Percentiles rank a stretch among this genome's conserved stretches.
Conservation (phyloP, 257 asterid species). For the Nicotiana knightiana region DNA sequence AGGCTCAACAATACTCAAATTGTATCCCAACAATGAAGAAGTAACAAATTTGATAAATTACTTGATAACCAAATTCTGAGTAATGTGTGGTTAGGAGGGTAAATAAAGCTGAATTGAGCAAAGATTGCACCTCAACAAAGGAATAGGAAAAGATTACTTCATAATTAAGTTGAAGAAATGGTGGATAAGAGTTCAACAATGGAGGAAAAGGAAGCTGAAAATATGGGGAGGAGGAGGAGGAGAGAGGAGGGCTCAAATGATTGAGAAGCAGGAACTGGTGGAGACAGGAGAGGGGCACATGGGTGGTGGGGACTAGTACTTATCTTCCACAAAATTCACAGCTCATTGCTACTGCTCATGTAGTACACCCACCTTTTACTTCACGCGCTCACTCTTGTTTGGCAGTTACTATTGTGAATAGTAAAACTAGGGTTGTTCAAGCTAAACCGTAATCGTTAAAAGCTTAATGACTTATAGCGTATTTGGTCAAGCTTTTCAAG, state of each 20-base stretch:
- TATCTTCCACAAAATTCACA: slow-evolving; percentile 18
- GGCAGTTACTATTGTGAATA: too few relatives aligned
- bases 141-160: neutral
- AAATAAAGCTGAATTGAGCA: neutral
- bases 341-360: slow-evolving; percentile 14
- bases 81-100: neutral
- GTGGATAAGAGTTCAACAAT: neutral
- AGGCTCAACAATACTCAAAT: neutral
- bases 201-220: neutral
- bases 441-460: too few relatives aligned
- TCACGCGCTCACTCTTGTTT: neutral
- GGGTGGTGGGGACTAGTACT: slow-evolving; percentile 74
- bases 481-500: too few relatives aligned
- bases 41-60: neutral
- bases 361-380: neutral
- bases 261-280: slow-evolving; percentile 95
- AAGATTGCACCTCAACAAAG: neutral
- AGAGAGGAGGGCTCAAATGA: slow-evolving; percentile 43
- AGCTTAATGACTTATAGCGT: too few relatives aligned
- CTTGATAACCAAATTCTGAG: neutral
- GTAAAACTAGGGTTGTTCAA: too few relatives aligned
- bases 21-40: neutral
- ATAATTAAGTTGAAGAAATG: neutral
- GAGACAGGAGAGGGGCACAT: slow-evolving; percentile 95
- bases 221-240: neutral